Conservation (phyloP, 768 basidiomycete species). For the Udeniomyces megalosporus region DNA sequence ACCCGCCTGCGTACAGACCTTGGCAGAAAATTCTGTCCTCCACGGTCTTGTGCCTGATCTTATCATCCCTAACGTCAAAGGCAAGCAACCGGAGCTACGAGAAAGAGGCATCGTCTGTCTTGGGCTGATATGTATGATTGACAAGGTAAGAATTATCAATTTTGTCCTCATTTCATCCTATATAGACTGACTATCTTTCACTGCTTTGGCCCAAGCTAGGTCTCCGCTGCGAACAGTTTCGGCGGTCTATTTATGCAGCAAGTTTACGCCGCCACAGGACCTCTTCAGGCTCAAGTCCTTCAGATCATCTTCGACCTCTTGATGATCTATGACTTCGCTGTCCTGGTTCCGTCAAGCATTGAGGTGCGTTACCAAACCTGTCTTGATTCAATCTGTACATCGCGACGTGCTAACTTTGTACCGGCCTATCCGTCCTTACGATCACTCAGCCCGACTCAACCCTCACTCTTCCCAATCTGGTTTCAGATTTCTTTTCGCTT, state of each 20-base stretch:
- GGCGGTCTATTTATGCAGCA: constrained; percentile 63
- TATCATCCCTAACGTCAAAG: constrained; percentile 75
- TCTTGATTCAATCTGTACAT: too few species aligned
- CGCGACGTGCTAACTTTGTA: too few species aligned
- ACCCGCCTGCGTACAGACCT: constrained; percentile 23
- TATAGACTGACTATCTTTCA: too few species aligned
- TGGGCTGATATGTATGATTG: constrained; percentile 73
- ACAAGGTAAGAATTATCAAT: constrained; percentile 33
- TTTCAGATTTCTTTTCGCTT: neutral
- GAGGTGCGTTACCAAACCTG: too few species aligned
- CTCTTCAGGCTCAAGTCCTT: constrained; percentile 52
- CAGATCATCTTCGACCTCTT: constrained; percentile 70
- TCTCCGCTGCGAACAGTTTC: constrained; percentile 5
- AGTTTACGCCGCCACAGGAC: constrained; percentile 46
- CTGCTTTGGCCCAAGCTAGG: neutral
- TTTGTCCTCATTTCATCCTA: neutral
- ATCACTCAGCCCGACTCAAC: constrained; percentile 22
- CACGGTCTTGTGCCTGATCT: constrained; percentile 59
- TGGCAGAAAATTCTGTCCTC: constrained; percentile 51
- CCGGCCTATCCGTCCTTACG: too few species aligned
- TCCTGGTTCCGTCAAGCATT: neutral
- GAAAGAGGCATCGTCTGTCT: constrained; percentile 66
- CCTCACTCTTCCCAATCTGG: constrained; percentile 33
- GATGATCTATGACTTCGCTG: constrained; percentile 52
- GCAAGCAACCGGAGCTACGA: constrained; percentile 54